phyloP scores from a whole-genome alignment of 2,329 filamentous ascomycete species.

The Diaporthe batatas region DNA sequence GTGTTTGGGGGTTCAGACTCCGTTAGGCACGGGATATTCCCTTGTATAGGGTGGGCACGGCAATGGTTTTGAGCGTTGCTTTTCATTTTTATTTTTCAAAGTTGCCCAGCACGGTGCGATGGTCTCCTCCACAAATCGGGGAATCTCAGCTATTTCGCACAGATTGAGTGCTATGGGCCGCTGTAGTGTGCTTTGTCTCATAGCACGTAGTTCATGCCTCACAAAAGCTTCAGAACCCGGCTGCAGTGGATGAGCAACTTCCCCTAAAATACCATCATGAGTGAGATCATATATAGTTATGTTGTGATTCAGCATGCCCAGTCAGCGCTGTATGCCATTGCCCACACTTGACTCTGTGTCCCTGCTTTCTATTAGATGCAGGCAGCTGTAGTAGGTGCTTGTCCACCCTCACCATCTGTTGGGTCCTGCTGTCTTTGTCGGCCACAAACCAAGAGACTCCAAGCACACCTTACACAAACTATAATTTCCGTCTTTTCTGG shows the following conservation, averaged over 20 bases:
- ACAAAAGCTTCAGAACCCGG: background rate
- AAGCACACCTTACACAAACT: background rate
- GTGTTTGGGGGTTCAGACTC: background rate
- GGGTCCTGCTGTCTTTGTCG: too few relatives aligned
- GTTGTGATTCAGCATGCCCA: background rate
- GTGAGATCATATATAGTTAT: background rate
- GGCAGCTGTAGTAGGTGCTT: background rate
- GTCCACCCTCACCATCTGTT: background rate
- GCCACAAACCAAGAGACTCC: background rate
- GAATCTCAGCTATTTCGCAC: background rate
- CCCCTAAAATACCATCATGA: too few relatives aligned
- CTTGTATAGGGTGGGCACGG: background rate
- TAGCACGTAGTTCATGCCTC: background rate
- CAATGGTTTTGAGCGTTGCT: background rate
- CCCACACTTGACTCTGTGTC: background rate
- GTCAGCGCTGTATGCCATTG: background rate
- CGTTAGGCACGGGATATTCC: background rate
- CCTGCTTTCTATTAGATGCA: background rate
- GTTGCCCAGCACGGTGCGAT: constrained; percentile 6
- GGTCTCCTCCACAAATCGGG: background rate
- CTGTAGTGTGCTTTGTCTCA: too few relatives aligned
- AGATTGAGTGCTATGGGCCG: too few relatives aligned
- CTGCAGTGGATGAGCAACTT: background rate
- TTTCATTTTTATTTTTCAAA: constrained; percentile 5
- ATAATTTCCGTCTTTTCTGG: background rate